phyloP scores from a whole-genome alignment of 306 rosid species.

The Hylodesmum podocarpum region DNA sequence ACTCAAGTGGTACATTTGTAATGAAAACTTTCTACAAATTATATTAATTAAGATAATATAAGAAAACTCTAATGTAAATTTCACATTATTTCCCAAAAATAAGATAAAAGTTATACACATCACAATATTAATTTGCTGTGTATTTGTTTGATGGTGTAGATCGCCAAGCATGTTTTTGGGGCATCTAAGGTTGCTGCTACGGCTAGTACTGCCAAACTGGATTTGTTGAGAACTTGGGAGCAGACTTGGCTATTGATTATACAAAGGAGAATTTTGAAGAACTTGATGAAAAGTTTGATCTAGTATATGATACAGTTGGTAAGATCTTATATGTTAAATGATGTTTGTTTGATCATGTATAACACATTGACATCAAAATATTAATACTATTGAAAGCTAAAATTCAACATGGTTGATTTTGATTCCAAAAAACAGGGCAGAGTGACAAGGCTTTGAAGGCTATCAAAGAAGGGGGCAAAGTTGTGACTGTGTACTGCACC shows the following conservation, averaged over 20 bases:
- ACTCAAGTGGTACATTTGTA: too few relatives aligned
- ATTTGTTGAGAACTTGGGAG: slow-evolving; percentile 57
- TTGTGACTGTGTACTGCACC: slow-evolving; percentile 41
- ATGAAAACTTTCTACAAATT: too few relatives aligned
- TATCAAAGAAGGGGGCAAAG: slow-evolving; percentile 57
- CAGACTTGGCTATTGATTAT: slow-evolving; percentile 61
- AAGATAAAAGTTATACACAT: too few relatives aligned
- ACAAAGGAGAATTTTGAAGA: slow-evolving; percentile 58
- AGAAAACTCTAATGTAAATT: too few relatives aligned
- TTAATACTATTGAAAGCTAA: not conserved
- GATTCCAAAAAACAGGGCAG: slow-evolving; percentile 38
- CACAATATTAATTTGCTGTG: too few relatives aligned
- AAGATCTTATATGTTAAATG: too few relatives aligned
- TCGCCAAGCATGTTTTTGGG: slow-evolving; percentile 65
- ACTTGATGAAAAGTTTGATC: slow-evolving; percentile 61
- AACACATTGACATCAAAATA: too few relatives aligned
- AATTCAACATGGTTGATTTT: too few relatives aligned
- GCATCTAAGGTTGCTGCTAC: slow-evolving; percentile 68
- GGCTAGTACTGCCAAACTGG: slow-evolving; percentile 53
- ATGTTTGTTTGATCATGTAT: too few relatives aligned
- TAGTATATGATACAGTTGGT: slow-evolving; percentile 75
- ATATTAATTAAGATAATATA: too few relatives aligned
- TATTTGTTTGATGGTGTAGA: slow-evolving; percentile 9
- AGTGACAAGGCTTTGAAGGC: slow-evolving; percentile 46
- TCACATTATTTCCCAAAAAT: too few relatives aligned